Evolutionary conservation across 192 early-diverging fungal species (phyloP).

Genomic region (Entomortierella beljakovae): DNA sequence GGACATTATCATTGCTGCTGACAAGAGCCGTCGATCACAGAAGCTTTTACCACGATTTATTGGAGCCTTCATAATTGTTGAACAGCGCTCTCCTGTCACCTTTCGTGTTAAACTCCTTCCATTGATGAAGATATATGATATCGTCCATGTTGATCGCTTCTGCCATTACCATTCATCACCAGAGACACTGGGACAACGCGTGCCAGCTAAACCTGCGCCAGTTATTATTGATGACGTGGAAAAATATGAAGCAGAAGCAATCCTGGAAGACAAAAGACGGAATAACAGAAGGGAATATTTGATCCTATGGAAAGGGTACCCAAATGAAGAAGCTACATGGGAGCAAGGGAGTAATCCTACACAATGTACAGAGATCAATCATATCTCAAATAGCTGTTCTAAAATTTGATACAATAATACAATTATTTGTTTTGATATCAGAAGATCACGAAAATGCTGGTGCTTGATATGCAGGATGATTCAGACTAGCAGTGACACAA

Average conservation of each 20-base stretch:
- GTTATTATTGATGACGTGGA: conserved; percentile 6
- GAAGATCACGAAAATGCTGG: too few species aligned
- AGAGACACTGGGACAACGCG: background rate
- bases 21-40: background rate
- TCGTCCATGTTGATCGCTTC: conserved; percentile 21
- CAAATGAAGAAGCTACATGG: background rate
- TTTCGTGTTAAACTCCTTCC: conserved; percentile 9
- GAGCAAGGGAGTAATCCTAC: too few species aligned
- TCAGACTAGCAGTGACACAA: too few species aligned
- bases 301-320: conserved; percentile 6
- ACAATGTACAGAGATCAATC: too few species aligned
- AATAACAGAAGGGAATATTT: background rate
- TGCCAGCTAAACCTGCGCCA: conserved; percentile 3
- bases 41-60: conserved; percentile 5
- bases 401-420: too few species aligned
- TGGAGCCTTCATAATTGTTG: conserved; percentile 10
- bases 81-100: conserved; percentile 4
- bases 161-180: conserved; percentile 3
- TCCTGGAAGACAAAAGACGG: background rate
- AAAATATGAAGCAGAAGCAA: conserved; percentile 16
- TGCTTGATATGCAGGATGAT: too few species aligned
- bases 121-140: conserved; percentile 8
- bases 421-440: too few species aligned
- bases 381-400: too few species aligned
- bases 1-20: conserved; percentile 2